A percentile compares a stretch with the other conserved stretches of the same genome.
Evolutionary conservation across 192 early-diverging fungal genomes (phyloP).

Genomic region (Cetraspora pellucida): DNA sequence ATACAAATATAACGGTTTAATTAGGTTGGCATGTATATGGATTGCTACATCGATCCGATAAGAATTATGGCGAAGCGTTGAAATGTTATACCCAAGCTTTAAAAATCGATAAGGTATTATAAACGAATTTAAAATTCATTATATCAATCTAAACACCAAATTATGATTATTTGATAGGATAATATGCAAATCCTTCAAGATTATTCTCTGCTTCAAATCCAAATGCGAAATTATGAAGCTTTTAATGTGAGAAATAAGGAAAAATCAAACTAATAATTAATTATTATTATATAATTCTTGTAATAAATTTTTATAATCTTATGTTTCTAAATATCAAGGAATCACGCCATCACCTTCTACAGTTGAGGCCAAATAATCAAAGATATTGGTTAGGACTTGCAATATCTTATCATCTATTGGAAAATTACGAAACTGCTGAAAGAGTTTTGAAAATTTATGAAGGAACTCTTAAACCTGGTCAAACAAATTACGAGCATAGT

Average conservation of each 20-base stretch:
- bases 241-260: slow-evolving; percentile 56
- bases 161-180: slow-evolving; percentile 51
- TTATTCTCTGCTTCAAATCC: slow-evolving; percentile 81
- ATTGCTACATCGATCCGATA: slow-evolving; percentile 86
- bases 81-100: slow-evolving; percentile 91
- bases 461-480: slow-evolving; percentile 53
- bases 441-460: slow-evolving; percentile 72
- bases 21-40: slow-evolving; percentile 96
- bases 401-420: slow-evolving; percentile 79
- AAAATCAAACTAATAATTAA: neutral
- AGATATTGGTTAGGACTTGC: slow-evolving; percentile 87
- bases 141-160: neutral
- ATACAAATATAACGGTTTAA: slow-evolving; percentile 2
- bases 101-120: slow-evolving; percentile 71
- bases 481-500: slow-evolving; percentile 68
- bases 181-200: slow-evolving; percentile 94
- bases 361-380: slow-evolving; percentile 67
- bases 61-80: slow-evolving; percentile 89
- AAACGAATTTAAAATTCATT: neutral
- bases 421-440: slow-evolving; percentile 73
- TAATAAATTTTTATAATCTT: neutral
- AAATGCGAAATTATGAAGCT: slow-evolving; percentile 84
- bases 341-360: slow-evolving; percentile 68
- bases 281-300: neutral
- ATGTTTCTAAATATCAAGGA: slow-evolving; percentile 45